These are phyloP conservation scores for Leucocoprinus birnbaumii DNA, from an alignment of 768 basidiomycete species.

Conservation along the genomic window DNA sequence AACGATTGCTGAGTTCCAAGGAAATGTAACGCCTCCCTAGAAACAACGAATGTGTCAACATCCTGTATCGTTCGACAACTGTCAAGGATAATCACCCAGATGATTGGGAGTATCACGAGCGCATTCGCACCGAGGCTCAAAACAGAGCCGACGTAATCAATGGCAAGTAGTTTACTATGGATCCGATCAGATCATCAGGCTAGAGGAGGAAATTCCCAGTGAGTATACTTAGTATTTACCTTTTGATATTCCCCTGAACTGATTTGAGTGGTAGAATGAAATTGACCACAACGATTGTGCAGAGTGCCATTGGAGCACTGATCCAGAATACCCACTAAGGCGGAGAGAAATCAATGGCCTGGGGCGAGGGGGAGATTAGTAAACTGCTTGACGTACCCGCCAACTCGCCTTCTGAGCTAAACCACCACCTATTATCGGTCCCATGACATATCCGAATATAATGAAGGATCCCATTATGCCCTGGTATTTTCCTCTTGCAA, in stretches of 20 bases:
- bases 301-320: constrained; percentile 55
- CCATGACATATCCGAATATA: constrained; percentile 61
- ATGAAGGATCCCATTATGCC: constrained; percentile 64
- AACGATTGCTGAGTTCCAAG: constrained; percentile 69
- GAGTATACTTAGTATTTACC: constrained; percentile 30
- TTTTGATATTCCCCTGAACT: constrained; percentile 57
- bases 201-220: too few species aligned
- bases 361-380: neutral
- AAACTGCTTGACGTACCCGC: constrained; percentile 40
- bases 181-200: too few species aligned
- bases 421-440: constrained; percentile 66
- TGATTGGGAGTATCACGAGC: constrained; percentile 67
- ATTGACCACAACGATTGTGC: constrained; percentile 51
- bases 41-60: too few species aligned
- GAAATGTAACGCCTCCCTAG: constrained; percentile 70
- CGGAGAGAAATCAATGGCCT: neutral
- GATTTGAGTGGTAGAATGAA: constrained; percentile 66
- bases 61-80: too few species aligned
- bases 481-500: constrained; percentile 67
- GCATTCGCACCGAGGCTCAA: constrained; percentile 61
- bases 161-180: constrained; percentile 54
- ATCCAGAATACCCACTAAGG: constrained; percentile 75
- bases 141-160: constrained; percentile 61
- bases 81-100: constrained; percentile 48
- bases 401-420: constrained; percentile 61